Base-by-base conservation (phyloP, 2,329 filamentous ascomycete species). In the Aspergillus ustus region DNA sequence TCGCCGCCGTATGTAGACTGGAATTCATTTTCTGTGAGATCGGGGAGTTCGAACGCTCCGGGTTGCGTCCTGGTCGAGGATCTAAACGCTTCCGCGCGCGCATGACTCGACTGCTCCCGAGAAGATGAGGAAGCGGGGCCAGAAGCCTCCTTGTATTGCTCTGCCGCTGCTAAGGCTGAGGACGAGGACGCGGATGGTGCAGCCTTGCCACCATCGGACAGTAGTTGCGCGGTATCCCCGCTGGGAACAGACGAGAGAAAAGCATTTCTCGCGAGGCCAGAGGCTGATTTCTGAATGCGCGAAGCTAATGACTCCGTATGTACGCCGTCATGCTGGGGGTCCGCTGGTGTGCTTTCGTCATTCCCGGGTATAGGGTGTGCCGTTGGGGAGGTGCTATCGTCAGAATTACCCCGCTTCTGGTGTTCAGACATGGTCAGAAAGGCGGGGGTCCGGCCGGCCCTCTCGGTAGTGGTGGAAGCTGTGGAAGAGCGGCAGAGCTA, bases 271-370 rank as follows among this genome's bases (percentile, higher is more conserved):
- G 75, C 65, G 31, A 80, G 71, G 0, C 71, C 69, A 13, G 67
- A 70, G 31, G 78, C 78, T 28, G 78, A 80, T 52, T 69, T 67
- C 57, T 74, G 71, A 46, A 74, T 72, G 28, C 69, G 68, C 55
- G 46, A 57, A 17, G 72, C 53, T 17, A 78, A 59, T 17, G 72
- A 75, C 20, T 62, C 63, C 19, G 58, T 52, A 25, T 62, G 58
- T 63, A 68, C 63, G 40, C 66, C 51, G 25, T 57, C 52, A 34
- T 59, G 55, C 20, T 59, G 29, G 46, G 54, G 28, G 25, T 60
- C 49, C 29, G 37, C 51, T 28, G 59, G 20, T 20, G 52, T 17
- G n/a, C 19, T 29, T 9, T 65, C 54, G 31, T 37, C 31, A 22
- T 64, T 61, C 50, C 51, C 20, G 29, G 61, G 51, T 45, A 52